Base-by-base conservation (phyloP, 371 early-diverging fungal species). In the Lichtheimia hyalospora region DNA sequence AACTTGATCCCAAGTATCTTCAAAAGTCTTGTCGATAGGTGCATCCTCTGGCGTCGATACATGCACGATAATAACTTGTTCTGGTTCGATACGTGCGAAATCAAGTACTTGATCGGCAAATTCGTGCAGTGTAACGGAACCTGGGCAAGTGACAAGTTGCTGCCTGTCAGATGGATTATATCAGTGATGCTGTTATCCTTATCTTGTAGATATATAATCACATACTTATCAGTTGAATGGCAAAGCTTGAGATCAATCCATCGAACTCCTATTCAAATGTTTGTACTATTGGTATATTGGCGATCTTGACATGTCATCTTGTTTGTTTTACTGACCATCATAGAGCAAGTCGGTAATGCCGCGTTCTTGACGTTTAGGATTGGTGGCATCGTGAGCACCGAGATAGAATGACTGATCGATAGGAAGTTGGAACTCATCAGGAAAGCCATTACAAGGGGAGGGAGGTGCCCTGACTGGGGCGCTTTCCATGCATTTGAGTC, bases 391-490 rank as follows among this genome's bases (percentile, higher is more conserved):
- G 42, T 60, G 57, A 7, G 74, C 69, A 42, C 78, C 79, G 14
- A 73, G 61, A 51, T 67, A 78, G 42, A 75, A 67, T 4, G 58
- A 73, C 34, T 70, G 66, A 34, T 75, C 70, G 23, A 73, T 53
- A 21, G 75, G 75, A 49, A 78, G 27, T 1, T 71, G 40, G 25
- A 62, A 56, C 10, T 71, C 64, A 16, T 75, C 61, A 0, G 79
- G 73, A 16, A 63, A 71, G 5, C 69, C 71, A 43, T 78, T 78
- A 49, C 79, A 78, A 34, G 75, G 71, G 14, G 39, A 43, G 20
- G 67, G 61, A 15, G 12, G 15, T 21, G 42, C 8, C 7, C 60
- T 44, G 53, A 52, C 54, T 21, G 53, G 60, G 14, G 60, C 60
- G 13, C 60, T 60, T 16, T 12, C 28, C 25, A 5, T 52, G 15